These are phyloP conservation scores for Kazachstania africana DNA, from an alignment of 805 yeast genomes.

Conservation along the genomic window DNA sequence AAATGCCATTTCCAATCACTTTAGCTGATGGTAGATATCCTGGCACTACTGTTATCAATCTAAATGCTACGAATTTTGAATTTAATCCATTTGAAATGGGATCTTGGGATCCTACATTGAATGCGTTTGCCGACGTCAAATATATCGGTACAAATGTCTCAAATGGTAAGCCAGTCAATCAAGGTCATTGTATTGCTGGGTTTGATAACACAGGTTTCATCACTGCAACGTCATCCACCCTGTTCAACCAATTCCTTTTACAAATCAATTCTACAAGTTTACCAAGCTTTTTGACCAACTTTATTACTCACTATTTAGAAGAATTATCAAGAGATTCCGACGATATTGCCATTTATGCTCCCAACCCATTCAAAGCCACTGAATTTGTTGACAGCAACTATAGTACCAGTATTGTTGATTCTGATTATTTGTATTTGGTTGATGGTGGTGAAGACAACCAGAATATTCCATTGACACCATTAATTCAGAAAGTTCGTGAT, in stretches of 20 bases:
- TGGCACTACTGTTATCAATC: slow-evolving; percentile 39
- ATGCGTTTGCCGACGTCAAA: slow-evolving; percentile 51
- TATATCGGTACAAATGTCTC: slow-evolving; percentile 58
- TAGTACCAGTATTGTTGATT: slow-evolving; percentile 28
- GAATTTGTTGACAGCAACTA: slow-evolving; percentile 23
- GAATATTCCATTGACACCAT: slow-evolving; percentile 53
- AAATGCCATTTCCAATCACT: slow-evolving; percentile 64
- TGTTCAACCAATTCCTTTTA: slow-evolving; percentile 59
- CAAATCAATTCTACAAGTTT: slow-evolving; percentile 36
- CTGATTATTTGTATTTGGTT: slow-evolving; percentile 39
- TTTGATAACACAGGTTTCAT: slow-evolving; percentile 75
- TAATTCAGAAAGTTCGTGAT: slow-evolving; percentile 45
- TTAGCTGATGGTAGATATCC: slow-evolving; percentile 61
- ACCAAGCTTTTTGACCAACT: slow-evolving; percentile 28
- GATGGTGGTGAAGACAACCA: slow-evolving; percentile 68
- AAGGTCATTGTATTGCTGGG: slow-evolving; percentile 47
- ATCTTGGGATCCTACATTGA: slow-evolving; percentile 73
- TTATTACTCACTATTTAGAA: slow-evolving; percentile 35
- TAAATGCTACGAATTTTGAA: slow-evolving; percentile 60
- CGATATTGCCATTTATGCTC: slow-evolving; percentile 60
- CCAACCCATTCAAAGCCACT: slow-evolving; percentile 56
- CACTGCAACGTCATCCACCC: slow-evolving; percentile 72
- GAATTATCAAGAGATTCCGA: slow-evolving; percentile 39
- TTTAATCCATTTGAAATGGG: slow-evolving; percentile 66
- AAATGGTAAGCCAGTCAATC: slow-evolving; percentile 42